phyloP scores from a whole-genome alignment of 2,329 filamentous ascomycete species.

The Corinectria fuckeliana region DNA sequence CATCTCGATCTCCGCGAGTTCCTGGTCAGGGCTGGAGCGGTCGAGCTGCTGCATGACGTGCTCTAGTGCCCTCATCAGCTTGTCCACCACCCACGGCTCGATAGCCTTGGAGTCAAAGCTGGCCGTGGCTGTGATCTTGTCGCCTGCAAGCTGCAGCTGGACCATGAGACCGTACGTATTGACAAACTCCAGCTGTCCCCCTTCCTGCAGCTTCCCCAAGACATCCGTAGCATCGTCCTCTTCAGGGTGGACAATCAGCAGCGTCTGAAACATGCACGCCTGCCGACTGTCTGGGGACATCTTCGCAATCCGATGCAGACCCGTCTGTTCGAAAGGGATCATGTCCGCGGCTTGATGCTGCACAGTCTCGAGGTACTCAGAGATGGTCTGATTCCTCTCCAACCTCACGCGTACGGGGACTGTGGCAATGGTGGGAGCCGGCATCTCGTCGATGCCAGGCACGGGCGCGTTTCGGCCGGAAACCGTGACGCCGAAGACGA shows the following conservation, averaged over 20 bases:
- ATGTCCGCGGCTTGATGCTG: conserved; percentile 30
- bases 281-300: conserved; percentile 5
- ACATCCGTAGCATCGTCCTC: not conserved
- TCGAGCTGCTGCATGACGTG: conserved; percentile 5
- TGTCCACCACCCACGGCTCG: not conserved
- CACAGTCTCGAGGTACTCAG: conserved; percentile 49
- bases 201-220: not conserved
- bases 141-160: not conserved
- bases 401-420: conserved; percentile 33
- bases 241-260: conserved; percentile 15
- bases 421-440: conserved; percentile 19
- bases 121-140: not conserved
- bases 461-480: conserved; percentile 16
- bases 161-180: conserved; percentile 6
- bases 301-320: conserved; percentile 24
- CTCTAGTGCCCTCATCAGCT: not conserved
- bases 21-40: not conserved
- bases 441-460: conserved; percentile 14
- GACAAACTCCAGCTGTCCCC: not conserved
- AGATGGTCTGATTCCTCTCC: conserved; percentile 40
- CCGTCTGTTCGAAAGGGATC: conserved; percentile 26
- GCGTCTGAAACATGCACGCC: conserved; percentile 15
- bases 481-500: conserved; percentile 16
- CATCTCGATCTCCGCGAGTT: not conserved
- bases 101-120: conserved; percentile 12